Conservation (phyloP, 306 rosid genomes). For the Fagus crenata region DNA sequence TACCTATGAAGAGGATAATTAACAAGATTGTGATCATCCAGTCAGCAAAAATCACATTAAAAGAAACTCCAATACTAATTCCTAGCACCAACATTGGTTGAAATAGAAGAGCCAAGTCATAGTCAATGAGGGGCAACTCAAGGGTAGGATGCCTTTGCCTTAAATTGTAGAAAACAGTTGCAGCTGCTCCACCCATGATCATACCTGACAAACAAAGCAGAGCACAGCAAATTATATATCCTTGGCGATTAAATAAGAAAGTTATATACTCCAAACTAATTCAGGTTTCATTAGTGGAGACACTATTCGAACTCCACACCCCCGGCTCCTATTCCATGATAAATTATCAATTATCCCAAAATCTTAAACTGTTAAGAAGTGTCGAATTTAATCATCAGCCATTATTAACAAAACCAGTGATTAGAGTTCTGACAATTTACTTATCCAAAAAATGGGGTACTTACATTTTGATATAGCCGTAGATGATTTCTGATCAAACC, state of each 20-base stretch:
- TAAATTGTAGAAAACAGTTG: conserved; percentile 85
- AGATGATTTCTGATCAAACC: conserved; percentile 86
- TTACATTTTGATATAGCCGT: conserved; percentile 98
- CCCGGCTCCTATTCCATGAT: too few species aligned
- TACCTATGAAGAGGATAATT: conserved; percentile 74
- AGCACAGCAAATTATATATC: neutral
- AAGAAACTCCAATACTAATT: conserved; percentile 88
- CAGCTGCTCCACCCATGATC: conserved; percentile 86
- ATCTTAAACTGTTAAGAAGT: too few species aligned
- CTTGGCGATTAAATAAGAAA: neutral
- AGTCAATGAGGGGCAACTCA: conserved; percentile 75
- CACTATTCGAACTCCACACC: too few species aligned
- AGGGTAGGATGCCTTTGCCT: conserved; percentile 72
- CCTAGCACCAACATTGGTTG: conserved; percentile 98
- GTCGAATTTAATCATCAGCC: too few species aligned
- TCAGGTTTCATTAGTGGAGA: too few species aligned
- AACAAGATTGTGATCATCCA: conserved; percentile 92
- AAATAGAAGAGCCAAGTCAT: conserved; percentile 82
- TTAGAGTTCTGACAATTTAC: neutral
- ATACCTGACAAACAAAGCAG: conserved; percentile 55
- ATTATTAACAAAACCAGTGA: neutral
- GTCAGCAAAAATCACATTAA: conserved; percentile 82
- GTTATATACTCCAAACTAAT: too few species aligned
- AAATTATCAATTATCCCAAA: too few species aligned
- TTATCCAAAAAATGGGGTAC: neutral